A percentile compares a stretch with the other conserved stretches of the same genome.
Conservation (phyloP, 768 basidiomycete species). For the Pisolithus tinctorius region DNA sequence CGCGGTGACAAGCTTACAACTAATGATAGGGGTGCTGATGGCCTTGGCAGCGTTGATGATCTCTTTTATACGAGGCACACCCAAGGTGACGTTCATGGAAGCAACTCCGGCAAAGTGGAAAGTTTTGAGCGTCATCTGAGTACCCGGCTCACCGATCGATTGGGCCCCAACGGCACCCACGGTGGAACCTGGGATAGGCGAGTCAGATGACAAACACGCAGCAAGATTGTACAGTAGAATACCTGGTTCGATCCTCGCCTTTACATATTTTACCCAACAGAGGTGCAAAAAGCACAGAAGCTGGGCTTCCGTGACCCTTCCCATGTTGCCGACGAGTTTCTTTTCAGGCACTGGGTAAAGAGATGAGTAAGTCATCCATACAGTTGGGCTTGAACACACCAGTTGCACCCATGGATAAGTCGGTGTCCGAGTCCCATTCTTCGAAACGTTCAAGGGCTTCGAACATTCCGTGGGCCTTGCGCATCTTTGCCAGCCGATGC, state of each 20-base stretch:
- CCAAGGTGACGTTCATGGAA: constrained; percentile 98
- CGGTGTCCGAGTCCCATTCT: constrained; percentile 75
- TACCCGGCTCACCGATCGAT: constrained; percentile 98
- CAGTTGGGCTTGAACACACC: constrained; percentile 35
- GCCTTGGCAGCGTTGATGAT: constrained; percentile 98
- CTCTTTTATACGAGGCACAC: constrained; percentile 99
- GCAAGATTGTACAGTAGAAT: constrained; percentile 1
- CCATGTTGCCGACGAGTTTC: constrained; percentile 79
- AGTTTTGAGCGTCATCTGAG: constrained; percentile 99
- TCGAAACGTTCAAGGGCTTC: constrained; percentile 67
- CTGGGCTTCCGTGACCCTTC: constrained; percentile 83
- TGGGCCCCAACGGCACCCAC: constrained; percentile 98
- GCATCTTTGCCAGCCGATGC: constrained; percentile 54
- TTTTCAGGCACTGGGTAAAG: constrained; percentile 49
- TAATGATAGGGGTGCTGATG: constrained; percentile 98
- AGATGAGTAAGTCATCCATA: background rate
- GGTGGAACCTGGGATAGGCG: constrained; percentile 63
- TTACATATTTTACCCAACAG: constrained; percentile 88
- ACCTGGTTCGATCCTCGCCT: constrained; percentile 96
- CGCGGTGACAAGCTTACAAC: constrained; percentile 82
- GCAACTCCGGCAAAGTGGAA: constrained; percentile 99
- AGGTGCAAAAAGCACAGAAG: constrained; percentile 74
- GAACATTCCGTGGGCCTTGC: constrained; percentile 74
- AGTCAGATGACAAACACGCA: background rate
- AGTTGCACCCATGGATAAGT: constrained; percentile 68